Percentiles rank a stretch among this genome's conserved stretches.
Conservation (phyloP, 192 early-diverging fungal species). For the Dissophora globulifera region DNA sequence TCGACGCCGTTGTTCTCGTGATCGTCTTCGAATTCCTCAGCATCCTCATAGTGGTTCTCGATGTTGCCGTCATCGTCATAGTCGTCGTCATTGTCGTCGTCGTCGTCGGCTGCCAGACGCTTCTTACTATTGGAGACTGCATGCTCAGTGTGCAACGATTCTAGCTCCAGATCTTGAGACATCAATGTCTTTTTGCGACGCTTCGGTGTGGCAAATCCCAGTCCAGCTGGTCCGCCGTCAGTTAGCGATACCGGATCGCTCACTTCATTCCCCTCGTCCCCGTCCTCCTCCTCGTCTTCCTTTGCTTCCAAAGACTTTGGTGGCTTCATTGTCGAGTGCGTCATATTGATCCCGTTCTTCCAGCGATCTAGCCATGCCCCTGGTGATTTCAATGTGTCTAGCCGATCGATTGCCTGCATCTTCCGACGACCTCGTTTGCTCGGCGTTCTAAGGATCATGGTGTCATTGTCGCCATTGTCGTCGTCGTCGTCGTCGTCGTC, state of each 20-base stretch:
- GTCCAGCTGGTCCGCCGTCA: not conserved
- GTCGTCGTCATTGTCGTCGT: not conserved
- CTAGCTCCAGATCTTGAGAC: not conserved
- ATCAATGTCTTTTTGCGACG: not conserved
- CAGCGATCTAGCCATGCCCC: constrained; percentile 14
- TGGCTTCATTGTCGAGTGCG: constrained; percentile 16
- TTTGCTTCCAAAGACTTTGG: not conserved
- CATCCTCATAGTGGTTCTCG: not conserved
- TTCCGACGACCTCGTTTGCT: not conserved
- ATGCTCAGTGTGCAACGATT: no score
- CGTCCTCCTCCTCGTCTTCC: constrained; percentile 2
- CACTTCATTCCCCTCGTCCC: not conserved
- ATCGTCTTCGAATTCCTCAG: not conserved
- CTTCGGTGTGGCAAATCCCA: not conserved
- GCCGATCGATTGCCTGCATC: not conserved
- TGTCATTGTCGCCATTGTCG: no score
- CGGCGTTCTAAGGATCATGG: constrained; percentile 8
- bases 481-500: no score
- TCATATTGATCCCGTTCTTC: constrained; percentile 27
- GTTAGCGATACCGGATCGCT: not conserved
- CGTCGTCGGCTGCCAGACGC: no score
- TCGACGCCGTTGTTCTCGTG: not conserved
- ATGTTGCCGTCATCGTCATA: not conserved
- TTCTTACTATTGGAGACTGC: no score
- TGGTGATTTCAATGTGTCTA: constrained; percentile 8